These are phyloP conservation scores for Casaregolazyma suthepensis DNA, from an alignment of 1,139 yeast species.

Conservation along the genomic window DNA sequence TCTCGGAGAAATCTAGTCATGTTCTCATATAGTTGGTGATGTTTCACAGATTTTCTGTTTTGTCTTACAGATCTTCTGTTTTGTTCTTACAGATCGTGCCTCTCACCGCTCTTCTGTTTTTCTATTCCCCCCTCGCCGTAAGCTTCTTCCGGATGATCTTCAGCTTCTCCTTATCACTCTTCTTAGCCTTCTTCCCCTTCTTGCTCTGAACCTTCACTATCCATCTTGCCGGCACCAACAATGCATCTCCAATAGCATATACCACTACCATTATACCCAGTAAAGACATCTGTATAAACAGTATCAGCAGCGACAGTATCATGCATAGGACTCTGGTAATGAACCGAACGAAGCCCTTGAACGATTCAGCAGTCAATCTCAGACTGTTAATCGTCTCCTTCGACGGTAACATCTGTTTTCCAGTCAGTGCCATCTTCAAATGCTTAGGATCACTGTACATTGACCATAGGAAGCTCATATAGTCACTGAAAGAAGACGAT, in stretches of 20 bases:
- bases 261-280: slow-evolving; percentile 26
- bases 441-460: slow-evolving; percentile 24
- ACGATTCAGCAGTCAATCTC: slow-evolving; percentile 7
- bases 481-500: slow-evolving; percentile 9
- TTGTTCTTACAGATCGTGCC: too few relatives aligned
- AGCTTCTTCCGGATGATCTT: slow-evolving; percentile 5
- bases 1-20: too few relatives aligned
- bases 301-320: slow-evolving; percentile 19
- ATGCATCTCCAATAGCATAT: slow-evolving; percentile 25
- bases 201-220: slow-evolving; percentile 21
- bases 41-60: too few relatives aligned
- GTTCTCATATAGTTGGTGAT: too few relatives aligned
- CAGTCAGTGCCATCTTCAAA: slow-evolving; percentile 10
- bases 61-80: too few relatives aligned
- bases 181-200: slow-evolving; percentile 26
- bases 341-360: slow-evolving; percentile 5
- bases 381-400: slow-evolving; percentile 20
- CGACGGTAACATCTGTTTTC: slow-evolving; percentile 22
- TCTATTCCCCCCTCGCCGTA: background rate
- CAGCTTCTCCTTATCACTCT: slow-evolving; percentile 14
- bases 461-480: slow-evolving; percentile 22
- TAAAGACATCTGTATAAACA: slow-evolving; percentile 23
- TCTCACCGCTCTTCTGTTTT: background rate
- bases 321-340: slow-evolving; percentile 15
- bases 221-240: slow-evolving; percentile 18